Base-by-base conservation (phyloP, 2,329 filamentous ascomycete species). In the Fonsecaea pugnacius region DNA sequence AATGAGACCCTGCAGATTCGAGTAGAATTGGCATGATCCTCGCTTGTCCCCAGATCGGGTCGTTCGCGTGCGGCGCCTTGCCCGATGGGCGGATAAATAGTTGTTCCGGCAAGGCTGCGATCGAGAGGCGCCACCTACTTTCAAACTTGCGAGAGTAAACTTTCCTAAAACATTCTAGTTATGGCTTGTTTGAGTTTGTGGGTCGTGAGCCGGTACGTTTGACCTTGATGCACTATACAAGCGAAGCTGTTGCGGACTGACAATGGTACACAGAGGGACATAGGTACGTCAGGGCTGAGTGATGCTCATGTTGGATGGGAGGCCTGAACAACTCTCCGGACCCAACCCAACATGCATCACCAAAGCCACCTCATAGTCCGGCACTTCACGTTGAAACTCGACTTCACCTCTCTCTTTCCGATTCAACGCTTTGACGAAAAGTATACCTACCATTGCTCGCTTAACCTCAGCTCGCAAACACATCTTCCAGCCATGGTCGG, bases 1-100 rank as follows among this genome's bases (percentile, higher is more conserved):
- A 48, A 27, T 14, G 18, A 48, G 43, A 48, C 43, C 43, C 43
- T 48, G 43, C 43, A 48, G 43, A 48, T 48, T 27, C 43, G 16
- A 48, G 43, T 21, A 48, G 43, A 24, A 48, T 27, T 48, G 43
- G 18, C 43, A 27, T 48, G 43, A 27, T 48, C 18, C 18, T 48
- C 43, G 18, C 43, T 48, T 48, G 18, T 24, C 43, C 43, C 43
- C 43, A 48, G 43, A 27, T 24, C 5, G 43, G 6, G 21, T 24
- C 18, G 43, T 9, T 48, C 43, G 43, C 21, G 18, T 14, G 43
- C 5, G 10, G 18, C 21, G 43, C 21, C 43, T 24, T 48, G 18
- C 18, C 35, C 18, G 43, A 4, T 12, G 1, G 2, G 36, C 43
- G 43, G 43, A 48, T 4, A 27, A 48, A 24, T 8, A 12, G 5